These are phyloP conservation scores for Cyclocybe cylindracea DNA, from an alignment of 768 basidiomycete genomes.

Conservation along the genomic window DNA sequence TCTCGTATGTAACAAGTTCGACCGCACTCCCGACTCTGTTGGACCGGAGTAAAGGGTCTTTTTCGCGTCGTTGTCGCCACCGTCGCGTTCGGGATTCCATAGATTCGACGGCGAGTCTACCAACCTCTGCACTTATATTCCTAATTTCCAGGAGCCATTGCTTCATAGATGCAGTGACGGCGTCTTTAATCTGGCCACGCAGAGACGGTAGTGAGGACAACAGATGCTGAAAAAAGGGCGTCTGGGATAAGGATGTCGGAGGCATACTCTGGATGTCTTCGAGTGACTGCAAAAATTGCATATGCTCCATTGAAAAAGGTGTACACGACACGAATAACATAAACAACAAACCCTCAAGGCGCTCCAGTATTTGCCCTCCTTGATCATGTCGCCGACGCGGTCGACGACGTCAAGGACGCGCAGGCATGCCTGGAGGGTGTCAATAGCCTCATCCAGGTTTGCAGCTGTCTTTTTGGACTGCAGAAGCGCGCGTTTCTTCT, in stretches of 20 bases:
- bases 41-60: conserved; percentile 73
- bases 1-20: conserved; percentile 90
- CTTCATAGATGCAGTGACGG: conserved; percentile 93
- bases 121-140: conserved; percentile 84
- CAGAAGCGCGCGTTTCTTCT: conserved; percentile 89
- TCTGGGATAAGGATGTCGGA: conserved; percentile 85
- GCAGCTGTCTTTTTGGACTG: conserved; percentile 91
- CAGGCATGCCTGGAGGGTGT: conserved; percentile 90
- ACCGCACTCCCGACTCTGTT: conserved; percentile 90
- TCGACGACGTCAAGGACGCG: conserved; percentile 91
- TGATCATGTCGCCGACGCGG: conserved; percentile 91
- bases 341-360: conserved; percentile 80
- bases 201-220: conserved; percentile 90
- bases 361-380: conserved; percentile 94
- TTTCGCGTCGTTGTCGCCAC: conserved; percentile 84
- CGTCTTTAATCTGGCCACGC: conserved; percentile 86
- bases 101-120: conserved; percentile 82
- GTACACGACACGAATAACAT: conserved; percentile 29
- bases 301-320: conserved; percentile 30
- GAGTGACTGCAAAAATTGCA: conserved; percentile 64
- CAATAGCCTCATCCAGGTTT: conserved; percentile 96
- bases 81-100: conserved; percentile 84
- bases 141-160: conserved; percentile 96
- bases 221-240: conserved; percentile 90
- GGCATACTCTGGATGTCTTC: conserved; percentile 95